phyloP scores from a whole-genome alignment of 768 basidiomycete genomes.

The Dentipellis sp. region DNA sequence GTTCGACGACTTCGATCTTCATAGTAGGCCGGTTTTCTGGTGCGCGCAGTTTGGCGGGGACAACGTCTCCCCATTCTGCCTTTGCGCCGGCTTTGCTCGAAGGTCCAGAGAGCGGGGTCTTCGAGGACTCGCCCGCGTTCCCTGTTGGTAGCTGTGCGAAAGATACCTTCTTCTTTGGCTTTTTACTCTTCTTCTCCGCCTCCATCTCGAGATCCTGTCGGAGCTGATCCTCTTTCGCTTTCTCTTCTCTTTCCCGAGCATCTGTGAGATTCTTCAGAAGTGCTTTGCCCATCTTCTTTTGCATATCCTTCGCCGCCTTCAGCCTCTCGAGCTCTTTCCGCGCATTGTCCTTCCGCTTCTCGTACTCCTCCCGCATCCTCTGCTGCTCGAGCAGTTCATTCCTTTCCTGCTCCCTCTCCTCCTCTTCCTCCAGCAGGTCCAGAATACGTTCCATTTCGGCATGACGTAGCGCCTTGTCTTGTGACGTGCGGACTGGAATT shows the following conservation, averaged over 20 bases:
- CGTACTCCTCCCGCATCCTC: conserved; percentile 36
- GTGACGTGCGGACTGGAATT: conserved; percentile 34
- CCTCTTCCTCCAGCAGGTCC: conserved; percentile 65
- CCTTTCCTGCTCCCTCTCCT: conserved; percentile 34
- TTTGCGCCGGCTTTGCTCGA: conserved; percentile 4
- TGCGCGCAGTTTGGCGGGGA: conserved; percentile 25
- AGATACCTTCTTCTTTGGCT: conserved; percentile 52
- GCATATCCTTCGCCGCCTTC: conserved; percentile 38
- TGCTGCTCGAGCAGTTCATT: conserved; percentile 33
- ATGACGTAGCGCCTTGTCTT: conserved; percentile 40
- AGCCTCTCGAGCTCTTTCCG: conserved; percentile 29
- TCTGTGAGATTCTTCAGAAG: conserved; percentile 40
- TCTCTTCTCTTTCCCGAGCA: conserved; percentile 29
- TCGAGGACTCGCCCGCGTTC: conserved; percentile 11
- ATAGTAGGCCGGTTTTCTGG: conserved; percentile 37
- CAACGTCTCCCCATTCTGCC: conserved; percentile 45
- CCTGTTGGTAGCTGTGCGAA: conserved; percentile 41
- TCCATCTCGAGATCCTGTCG: conserved; percentile 20
- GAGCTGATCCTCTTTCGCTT: conserved; percentile 21
- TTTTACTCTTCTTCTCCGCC: conserved; percentile 23
- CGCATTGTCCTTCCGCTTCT: conserved; percentile 41
- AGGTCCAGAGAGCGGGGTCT: conserved; percentile 11
- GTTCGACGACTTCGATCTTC: conserved; percentile 64
- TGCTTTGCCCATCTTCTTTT: conserved; percentile 73
- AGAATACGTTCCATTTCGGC: conserved; percentile 57